Conservation (phyloP, 2,329 filamentous ascomycete genomes). For the Aspergillus transmontanensis region DNA sequence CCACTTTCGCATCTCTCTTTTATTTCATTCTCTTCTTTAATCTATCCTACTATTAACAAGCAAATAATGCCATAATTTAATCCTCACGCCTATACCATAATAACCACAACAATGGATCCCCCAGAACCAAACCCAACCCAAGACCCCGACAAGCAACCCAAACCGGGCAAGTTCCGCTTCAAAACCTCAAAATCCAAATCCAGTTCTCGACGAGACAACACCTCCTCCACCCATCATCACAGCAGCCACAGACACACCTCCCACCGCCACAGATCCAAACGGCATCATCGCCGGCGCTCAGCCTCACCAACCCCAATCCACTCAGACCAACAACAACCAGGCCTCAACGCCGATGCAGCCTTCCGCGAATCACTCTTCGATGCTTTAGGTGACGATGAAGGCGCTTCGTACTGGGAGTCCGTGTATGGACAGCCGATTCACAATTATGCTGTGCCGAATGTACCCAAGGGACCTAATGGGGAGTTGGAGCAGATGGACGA, state of each 20-base stretch:
- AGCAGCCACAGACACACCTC: conserved; percentile 24
- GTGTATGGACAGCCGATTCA: conserved; percentile 98
- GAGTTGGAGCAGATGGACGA: conserved; percentile 83
- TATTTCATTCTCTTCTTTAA: not conserved
- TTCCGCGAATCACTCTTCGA: conserved; percentile 96
- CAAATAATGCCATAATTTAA: not conserved
- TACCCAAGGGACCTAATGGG: conserved; percentile 51
- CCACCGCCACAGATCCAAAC: conserved; percentile 28
- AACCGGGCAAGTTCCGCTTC: conserved; percentile 36
- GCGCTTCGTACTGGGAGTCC: conserved; percentile 89
- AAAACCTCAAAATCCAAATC: conserved; percentile 23
- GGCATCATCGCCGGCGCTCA: conserved; percentile 1
- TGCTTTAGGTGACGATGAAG: conserved; percentile 94
- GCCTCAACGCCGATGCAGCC: conserved; percentile 68
- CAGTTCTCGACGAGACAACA: conserved; percentile 6
- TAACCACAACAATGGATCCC: not conserved
- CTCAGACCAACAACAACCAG: not conserved
- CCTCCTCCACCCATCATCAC: conserved; percentile 12
- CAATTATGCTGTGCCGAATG: conserved; percentile 63
- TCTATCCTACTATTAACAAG: not conserved
- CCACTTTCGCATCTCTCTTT: too few relatives aligned
- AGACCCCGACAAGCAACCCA: conserved; percentile 18
- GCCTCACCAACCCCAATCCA: not conserved
- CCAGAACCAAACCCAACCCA: not conserved
- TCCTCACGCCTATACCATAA: not conserved